Evolutionary conservation across 768 basidiomycete genomes (phyloP), one percentile per base, ranked within the genome.

Genomic region (Lactifluus pinguis): DNA sequence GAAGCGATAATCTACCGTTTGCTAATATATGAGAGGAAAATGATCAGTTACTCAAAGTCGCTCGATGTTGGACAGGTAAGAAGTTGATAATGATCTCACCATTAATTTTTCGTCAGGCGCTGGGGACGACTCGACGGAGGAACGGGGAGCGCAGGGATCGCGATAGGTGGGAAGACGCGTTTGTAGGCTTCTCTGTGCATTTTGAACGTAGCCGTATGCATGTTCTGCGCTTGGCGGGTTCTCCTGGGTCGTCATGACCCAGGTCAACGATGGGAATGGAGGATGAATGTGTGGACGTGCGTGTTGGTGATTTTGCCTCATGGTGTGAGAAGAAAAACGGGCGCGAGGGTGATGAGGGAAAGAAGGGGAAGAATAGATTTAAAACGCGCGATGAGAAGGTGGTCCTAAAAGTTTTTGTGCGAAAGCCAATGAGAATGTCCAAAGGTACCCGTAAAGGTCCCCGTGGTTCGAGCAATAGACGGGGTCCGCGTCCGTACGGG

Each of bases 221-320:
- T 58, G 54, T 15, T 47, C 52, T 4, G 9, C 7, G 13, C 47
- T 19, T 0, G 61, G 61, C 3, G 61, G 61, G 48, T 62, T 62
- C 15, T 52, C 39, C 36, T 62, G 32, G 39, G 61, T 14, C 21
- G 48, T 53, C 38, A 62, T 58, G 17, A 62, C 61, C 61, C 61
- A 62, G 3, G 61, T 32, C 25, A 62, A 38, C 9, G 61, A 62
- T 11, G 61, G 61, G 57, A 62, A 62, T 15, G 60, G 55, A 3
- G 61, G 61, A 6, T 57, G 50, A 17, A 57, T 47, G 45, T 29
- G 38, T 30, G 25, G 4, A 30, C 17, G 47, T 11, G 11, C 17
- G 8, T 6, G 47, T 38, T n/a, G 29, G 15, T 3, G 51, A 8
- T 38, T 47, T 44, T 36, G 39, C 1, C 19, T 3, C 53, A 30